These are phyloP conservation scores for Nannochloropsis granulata DNA, from an alignment of 108 stramenopile species.

Conservation along the genomic window DNA sequence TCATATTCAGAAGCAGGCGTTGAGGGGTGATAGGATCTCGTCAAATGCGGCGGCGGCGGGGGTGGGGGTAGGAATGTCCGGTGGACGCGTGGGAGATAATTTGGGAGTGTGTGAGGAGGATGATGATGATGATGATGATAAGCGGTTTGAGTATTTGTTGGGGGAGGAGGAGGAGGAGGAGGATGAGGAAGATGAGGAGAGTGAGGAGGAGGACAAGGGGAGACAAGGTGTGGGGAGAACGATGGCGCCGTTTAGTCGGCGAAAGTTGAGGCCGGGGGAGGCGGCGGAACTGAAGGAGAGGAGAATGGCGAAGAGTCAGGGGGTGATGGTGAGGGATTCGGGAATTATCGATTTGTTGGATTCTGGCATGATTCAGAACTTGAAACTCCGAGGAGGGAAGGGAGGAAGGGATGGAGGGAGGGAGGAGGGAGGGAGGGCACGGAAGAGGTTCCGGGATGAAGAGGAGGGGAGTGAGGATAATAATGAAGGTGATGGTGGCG, in stretches of 20 bases:
- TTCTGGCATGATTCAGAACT: slow-evolving; percentile 48
- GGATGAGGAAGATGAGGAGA: neutral
- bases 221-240: too few relatives aligned
- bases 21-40: slow-evolving; percentile 25
- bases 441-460: neutral
- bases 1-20: slow-evolving; percentile 65
- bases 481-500: slow-evolving; percentile 46
- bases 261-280: neutral
- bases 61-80: neutral
- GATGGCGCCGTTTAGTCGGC: neutral
- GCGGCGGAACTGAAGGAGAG: neutral
- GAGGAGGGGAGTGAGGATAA: slow-evolving; percentile 20
- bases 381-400: slow-evolving; percentile 1
- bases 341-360: slow-evolving; percentile 67
- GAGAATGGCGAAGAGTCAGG: neutral
- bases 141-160: neutral
- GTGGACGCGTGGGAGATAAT: neutral
- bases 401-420: neutral
- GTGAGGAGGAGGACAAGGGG: neutral
- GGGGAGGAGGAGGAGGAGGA: neutral
- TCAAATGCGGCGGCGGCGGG: slow-evolving; percentile 4
- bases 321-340: neutral
- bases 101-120: neutral
- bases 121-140: neutral
- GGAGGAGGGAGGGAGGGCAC: neutral